These are phyloP conservation scores for Fusarium odoratissimum DNA, from an alignment of 2,329 filamentous ascomycete genomes.

Conservation along the genomic window DNA sequence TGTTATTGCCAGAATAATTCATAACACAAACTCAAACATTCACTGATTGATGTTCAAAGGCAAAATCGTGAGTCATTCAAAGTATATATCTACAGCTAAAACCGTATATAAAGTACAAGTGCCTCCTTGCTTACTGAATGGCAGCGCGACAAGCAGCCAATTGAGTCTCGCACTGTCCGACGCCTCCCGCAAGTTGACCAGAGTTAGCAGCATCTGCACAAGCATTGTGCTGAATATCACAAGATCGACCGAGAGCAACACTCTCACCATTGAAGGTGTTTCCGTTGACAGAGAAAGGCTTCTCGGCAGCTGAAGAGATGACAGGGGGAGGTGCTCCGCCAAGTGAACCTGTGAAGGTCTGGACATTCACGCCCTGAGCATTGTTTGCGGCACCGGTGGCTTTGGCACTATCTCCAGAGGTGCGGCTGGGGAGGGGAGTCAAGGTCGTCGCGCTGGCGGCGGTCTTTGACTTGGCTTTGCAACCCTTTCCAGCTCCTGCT, in stretches of 20 bases:
- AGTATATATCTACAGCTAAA: not conserved
- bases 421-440: not conserved
- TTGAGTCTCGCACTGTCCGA: not conserved
- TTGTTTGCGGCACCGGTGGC: not conserved
- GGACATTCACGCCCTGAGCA: not conserved
- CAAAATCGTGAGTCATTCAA: not conserved
- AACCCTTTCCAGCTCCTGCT: not conserved
- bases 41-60: not conserved
- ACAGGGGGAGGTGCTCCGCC: not conserved
- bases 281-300: conserved; percentile 4
- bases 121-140: not conserved
- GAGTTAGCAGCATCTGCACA: conserved; percentile 1
- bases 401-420: not conserved
- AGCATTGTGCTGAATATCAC: conserved; percentile 3
- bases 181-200: not conserved
- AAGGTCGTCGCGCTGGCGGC: not conserved
- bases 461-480: not conserved
- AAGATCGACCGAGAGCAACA: not conserved
- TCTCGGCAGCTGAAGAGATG: not conserved
- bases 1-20: accelerated
- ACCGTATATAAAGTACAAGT: not conserved
- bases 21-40: not conserved
- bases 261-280: not conserved
- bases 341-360: not conserved
- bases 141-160: not conserved